Evolutionary conservation across 352 stramenopile genomes (phyloP), one percentile per base, ranked within the genome.

Genomic region (Phytophthora ramorum): DNA sequence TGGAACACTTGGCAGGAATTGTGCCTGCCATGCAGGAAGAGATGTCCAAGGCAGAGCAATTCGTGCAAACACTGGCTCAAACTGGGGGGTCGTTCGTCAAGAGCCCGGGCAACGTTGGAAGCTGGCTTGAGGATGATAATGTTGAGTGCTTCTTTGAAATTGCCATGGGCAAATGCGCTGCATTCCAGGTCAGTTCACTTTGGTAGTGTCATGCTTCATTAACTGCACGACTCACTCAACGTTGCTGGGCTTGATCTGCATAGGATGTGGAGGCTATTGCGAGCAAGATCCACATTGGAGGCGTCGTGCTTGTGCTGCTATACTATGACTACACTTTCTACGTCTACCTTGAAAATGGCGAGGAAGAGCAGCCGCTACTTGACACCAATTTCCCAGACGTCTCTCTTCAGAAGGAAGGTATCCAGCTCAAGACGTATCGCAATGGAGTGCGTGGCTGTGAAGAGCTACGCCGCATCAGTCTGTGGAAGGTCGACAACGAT

Each of bases 341-440:
- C 75, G 81, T 98, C 17, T 89, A 93, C 51, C 69, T 98, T 12
- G 79, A 93, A 62, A 93, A 87, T 49, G 91, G 87, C 22, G 83
- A 94, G 35, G 85, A 95, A 44, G 95, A 98, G 68, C 84, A 97
- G 49, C 83, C 93, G 19, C 74, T 98, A 16, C 78, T 98, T 13
- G 95, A 98, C 78, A 97, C 86, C 13, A 93, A 86, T 38, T 98
- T 98, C 61, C 96, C 95, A 7, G 92, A 98, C 66, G 86, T 98
- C n/a, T 91, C 83, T 16, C 91, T 91, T 65, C 83, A 92, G 57
- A 96, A 91, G 41, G 83, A 95, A 40, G 86, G 88, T 2, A 60
- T 95, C 37, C 86, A 96, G 61, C 81, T 94, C n/a, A 82, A 91
- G 70, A 93, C 84, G n/a, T 92, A 94, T 60, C 82, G 79, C 52